Evolutionary conservation across 306 rosid species (phyloP), one percentile per base, ranked within the genome.

Genomic region (Prosopis cineraria): DNA sequence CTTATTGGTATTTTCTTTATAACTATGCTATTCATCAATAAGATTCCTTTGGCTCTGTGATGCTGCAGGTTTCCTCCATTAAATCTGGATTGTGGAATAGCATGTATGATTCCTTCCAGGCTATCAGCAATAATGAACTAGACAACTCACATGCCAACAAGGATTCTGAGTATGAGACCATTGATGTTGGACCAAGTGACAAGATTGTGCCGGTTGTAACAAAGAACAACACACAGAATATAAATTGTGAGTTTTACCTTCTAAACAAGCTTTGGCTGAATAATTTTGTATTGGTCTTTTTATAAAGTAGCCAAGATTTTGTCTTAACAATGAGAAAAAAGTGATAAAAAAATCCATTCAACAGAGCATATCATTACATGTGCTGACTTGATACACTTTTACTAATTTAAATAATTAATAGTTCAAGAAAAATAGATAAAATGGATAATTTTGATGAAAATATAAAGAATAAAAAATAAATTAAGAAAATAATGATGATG

Each of bases 71-170:
- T 76, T 88, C 88, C 73, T 88, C 91, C 73, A 87, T 92, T 63
- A 91, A 88, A 80, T 83, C 83, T 74, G 98, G 98, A 83, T 83
- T 83, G 87, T 89, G 97, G 97, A 89, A 92, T 78, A 91, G 90
- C 88, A 87, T 94, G 52, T 92, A 84, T 85, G 98, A 94, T 79
- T 78, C 90, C n/a, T 82, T 89, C 64, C 96, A 90, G 87, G 84
- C 84, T 39, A 63, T 90, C 68, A 60, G 84, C 82, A 77, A 77
- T 55, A 74, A 39, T 40, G 90, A 89, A 55, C 53, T 82, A 62
- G 72, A 84, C 9, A 80, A 83, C 62, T 79, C 90, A 70, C 66
- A 25, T 3, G 63, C 78, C 27, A 74, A 74, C 73, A 86, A 89
- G 72, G 56, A 74, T 83, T 78, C 88, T 41, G 84, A 81, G 58